phyloP scores from a whole-genome alignment of 2,329 filamentous ascomycete genomes.

The Ophiostoma tasmaniense region DNA sequence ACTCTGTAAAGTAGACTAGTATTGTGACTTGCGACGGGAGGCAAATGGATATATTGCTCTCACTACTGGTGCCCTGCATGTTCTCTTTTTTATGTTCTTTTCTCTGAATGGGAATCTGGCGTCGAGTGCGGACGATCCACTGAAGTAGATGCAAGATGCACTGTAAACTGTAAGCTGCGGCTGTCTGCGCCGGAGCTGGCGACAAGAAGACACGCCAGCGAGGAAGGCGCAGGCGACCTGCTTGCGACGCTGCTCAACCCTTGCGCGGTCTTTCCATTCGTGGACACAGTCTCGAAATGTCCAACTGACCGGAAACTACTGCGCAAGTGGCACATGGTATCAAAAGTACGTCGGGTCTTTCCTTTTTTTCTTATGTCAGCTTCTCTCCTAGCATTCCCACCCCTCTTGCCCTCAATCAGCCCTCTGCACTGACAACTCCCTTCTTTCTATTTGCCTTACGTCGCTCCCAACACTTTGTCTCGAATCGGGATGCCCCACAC shows the following conservation, averaged over 20 bases:
- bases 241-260: too few relatives aligned
- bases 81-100: too few relatives aligned
- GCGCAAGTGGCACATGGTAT: too few relatives aligned
- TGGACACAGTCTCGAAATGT: too few relatives aligned
- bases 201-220: not conserved
- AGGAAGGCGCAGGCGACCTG: not conserved
- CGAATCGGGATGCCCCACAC: not conserved
- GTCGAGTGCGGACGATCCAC: too few relatives aligned
- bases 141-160: too few relatives aligned
- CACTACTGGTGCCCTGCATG: not conserved
- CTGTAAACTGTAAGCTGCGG: not conserved
- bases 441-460: not conserved
- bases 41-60: not conserved
- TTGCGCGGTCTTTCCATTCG: too few relatives aligned
- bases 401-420: not conserved
- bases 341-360: too few relatives aligned
- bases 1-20: too few relatives aligned
- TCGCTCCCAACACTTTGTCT: not conserved
- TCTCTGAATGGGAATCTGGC: too few relatives aligned
- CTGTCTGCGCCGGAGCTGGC: not conserved
- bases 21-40: not conserved
- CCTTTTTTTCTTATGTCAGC: not conserved
- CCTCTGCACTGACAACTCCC: too few relatives aligned
- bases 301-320: not conserved
- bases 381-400: not conserved